Evolutionary conservation across 2,329 filamentous ascomycete species (phyloP).

Genomic region (Trichoderma atrobrunneum): DNA sequence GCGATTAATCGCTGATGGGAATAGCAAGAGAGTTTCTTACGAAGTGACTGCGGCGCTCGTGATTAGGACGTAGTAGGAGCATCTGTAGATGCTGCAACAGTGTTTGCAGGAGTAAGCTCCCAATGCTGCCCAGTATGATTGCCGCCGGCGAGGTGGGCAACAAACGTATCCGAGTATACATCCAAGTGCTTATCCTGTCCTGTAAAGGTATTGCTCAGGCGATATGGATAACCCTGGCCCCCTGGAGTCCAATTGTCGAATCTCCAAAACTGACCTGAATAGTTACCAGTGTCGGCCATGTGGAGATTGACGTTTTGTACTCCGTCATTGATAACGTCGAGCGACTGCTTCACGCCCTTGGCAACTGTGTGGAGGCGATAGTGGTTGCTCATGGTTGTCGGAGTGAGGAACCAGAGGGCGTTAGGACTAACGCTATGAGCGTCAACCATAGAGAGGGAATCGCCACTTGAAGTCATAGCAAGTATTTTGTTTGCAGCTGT

Average conservation of each 20-base stretch:
- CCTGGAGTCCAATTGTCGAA: not conserved
- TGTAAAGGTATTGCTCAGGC: not conserved
- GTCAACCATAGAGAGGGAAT: not conserved
- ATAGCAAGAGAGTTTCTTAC: not conserved
- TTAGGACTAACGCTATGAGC: not conserved
- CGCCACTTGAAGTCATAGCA: not conserved
- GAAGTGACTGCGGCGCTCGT: not conserved
- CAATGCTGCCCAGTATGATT: not conserved
- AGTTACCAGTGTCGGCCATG: not conserved
- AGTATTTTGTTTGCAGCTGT: not conserved
- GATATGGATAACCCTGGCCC: not conserved
- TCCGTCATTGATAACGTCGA: slow-evolving; percentile 5
- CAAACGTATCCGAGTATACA: not conserved
- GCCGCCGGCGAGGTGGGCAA: not conserved
- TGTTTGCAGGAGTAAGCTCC: not conserved
- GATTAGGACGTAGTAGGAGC: not conserved
- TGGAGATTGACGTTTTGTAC: not conserved
- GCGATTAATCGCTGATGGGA: not conserved
- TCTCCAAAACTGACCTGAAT: not conserved
- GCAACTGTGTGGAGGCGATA: not conserved
- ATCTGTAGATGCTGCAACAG: not conserved
- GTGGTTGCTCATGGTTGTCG: not conserved
- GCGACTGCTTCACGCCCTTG: not conserved
- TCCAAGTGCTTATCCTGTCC: not conserved
- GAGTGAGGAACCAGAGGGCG: not conserved